These are phyloP conservation scores for Miamiensis avidus DNA, from an alignment of 169 alveolate species.

Conservation along the genomic window DNA sequence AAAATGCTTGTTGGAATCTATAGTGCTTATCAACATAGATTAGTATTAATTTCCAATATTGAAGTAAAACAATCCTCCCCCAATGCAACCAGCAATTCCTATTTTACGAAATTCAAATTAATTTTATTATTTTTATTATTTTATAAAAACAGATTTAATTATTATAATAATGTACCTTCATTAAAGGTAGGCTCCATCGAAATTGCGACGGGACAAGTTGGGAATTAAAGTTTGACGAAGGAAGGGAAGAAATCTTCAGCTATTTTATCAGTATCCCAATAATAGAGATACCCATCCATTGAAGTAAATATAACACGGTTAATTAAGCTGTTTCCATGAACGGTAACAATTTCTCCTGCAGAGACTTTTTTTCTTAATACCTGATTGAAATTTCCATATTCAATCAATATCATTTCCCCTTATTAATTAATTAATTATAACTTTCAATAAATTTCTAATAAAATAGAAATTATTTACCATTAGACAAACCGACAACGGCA, in stretches of 20 bases:
- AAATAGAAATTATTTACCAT: not conserved
- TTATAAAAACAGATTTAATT: not conserved
- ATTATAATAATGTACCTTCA: not conserved
- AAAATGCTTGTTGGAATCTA: not conserved
- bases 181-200: constrained; percentile 23
- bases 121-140: not conserved
- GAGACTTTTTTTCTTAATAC: constrained; percentile 33
- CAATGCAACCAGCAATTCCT: constrained; percentile 8
- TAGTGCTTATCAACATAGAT: not conserved
- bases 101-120: not conserved
- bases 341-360: constrained; percentile 18
- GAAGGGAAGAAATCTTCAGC: constrained; percentile 14
- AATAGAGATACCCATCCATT: constrained; percentile 19
- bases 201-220: not conserved
- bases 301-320: constrained; percentile 17
- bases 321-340: constrained; percentile 19
- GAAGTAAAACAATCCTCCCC: constrained; percentile 15
- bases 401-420: constrained; percentile 35
- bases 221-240: constrained; percentile 15
- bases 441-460: constrained; percentile 12
- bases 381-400: constrained; percentile 31
- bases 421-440: constrained; percentile 9
- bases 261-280: constrained; percentile 31
- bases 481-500: constrained; percentile 1
- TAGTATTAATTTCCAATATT: constrained; percentile 5